Percentiles rank a stretch among this genome's conserved stretches.
phyloP scores from a whole-genome alignment of 768 basidiomycete genomes.

The Calvatia gigantea region DNA sequence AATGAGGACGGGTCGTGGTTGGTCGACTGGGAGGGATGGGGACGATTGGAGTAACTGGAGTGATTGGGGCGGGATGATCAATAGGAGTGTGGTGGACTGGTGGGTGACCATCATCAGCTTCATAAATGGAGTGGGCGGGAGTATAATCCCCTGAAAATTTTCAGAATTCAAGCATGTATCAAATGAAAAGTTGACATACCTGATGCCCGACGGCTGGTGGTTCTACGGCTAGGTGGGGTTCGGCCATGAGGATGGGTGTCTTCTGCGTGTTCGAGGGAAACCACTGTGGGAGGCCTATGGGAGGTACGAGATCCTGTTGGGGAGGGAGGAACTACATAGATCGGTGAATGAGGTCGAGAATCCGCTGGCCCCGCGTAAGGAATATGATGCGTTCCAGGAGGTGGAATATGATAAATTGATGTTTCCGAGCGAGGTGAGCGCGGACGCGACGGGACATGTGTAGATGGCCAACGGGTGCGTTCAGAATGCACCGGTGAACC shows the following conservation, averaged over 20 bases:
- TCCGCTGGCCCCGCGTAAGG: conserved; percentile 7
- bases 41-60: neutral
- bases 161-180: neutral
- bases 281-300: conserved; percentile 22
- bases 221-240: conserved; percentile 10
- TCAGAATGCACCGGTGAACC: conserved; percentile 7
- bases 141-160: conserved; percentile 3
- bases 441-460: conserved; percentile 2
- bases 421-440: conserved; percentile 21
- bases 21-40: conserved; percentile 3
- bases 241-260: conserved; percentile 8
- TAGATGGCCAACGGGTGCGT: conserved; percentile 4
- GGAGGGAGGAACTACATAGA: conserved; percentile 20
- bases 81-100: neutral
- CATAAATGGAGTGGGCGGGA: conserved; percentile 12
- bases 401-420: conserved; percentile 16
- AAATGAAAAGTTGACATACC: neutral
- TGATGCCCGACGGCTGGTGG: conserved; percentile 1
- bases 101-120: neutral
- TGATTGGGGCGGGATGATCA: conserved; percentile 1
- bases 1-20: neutral
- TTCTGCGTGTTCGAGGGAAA: conserved; percentile 18
- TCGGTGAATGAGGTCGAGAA: conserved; percentile 5
- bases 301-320: conserved; percentile 10
- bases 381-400: conserved; percentile 1